Percentiles rank a stretch among this genome's conserved stretches.
Conservation (phyloP, 768 basidiomycete species). For the Paxillus rubicundulus region DNA sequence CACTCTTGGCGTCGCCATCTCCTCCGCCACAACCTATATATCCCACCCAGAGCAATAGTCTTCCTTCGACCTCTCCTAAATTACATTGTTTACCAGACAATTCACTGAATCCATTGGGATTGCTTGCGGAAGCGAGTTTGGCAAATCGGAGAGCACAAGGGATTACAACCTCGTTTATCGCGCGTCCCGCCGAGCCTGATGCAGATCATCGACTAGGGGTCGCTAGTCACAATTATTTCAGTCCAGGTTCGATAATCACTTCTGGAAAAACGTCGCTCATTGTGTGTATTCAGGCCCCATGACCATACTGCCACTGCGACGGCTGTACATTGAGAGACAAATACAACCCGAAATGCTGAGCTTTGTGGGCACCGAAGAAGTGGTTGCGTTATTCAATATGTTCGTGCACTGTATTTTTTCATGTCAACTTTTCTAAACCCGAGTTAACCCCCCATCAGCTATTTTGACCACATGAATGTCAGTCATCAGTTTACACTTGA, state of each 20-base stretch:
- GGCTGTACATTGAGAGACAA: constrained; percentile 84
- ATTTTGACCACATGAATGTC: constrained; percentile 75
- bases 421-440: constrained; percentile 1
- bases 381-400: constrained; percentile 90
- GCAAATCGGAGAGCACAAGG: constrained; percentile 67
- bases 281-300: constrained; percentile 61
- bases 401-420: constrained; percentile 37
- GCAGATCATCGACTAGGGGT: constrained; percentile 64
- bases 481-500: constrained; percentile 27
- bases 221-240: constrained; percentile 87
- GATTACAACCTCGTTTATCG: constrained; percentile 39
- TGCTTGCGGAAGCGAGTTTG: constrained; percentile 87
- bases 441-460: constrained; percentile 40
- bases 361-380: constrained; percentile 85
- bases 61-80: constrained; percentile 65
- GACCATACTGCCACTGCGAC: constrained; percentile 79
- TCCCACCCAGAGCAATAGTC: constrained; percentile 19
- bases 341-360: constrained; percentile 92
- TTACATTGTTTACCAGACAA: constrained; percentile 92
- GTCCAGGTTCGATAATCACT: constrained; percentile 58
- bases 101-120: constrained; percentile 84
- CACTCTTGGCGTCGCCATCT: constrained; percentile 52
- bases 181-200: constrained; percentile 36
- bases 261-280: constrained; percentile 4
- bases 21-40: constrained; percentile 44